Percentiles rank a stretch among this genome's conserved stretches.
These are phyloP conservation scores for Ampelocalamus luodianensis DNA, from an alignment of 176 grass and related monocot species.

Conservation along the genomic window DNA sequence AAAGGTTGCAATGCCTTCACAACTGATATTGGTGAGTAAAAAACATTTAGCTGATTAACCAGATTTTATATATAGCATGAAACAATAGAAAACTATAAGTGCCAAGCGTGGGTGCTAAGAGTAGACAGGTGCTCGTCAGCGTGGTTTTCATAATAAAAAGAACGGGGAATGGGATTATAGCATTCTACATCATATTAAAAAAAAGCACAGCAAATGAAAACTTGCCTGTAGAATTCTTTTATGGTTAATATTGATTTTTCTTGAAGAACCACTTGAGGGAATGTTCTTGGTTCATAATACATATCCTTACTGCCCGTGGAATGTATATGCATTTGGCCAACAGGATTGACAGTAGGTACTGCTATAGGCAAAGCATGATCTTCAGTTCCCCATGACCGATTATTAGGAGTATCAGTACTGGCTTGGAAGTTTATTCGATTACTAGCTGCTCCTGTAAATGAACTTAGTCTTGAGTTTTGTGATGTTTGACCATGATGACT, in stretches of 20 bases:
- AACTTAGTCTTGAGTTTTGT: conserved; percentile 30
- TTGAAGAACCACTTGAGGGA: conserved; percentile 65
- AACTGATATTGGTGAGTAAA: neutral
- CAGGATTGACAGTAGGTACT: conserved; percentile 13
- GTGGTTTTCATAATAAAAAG: conserved; percentile 23
- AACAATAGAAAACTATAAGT: neutral
- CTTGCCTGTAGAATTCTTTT: conserved; percentile 82
- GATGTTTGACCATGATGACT: conserved; percentile 45
- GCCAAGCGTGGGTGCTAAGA: neutral
- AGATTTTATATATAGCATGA: neutral
- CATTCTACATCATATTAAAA: conserved; percentile 29
- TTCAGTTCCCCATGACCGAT: conserved; percentile 33
- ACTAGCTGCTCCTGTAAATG: conserved; percentile 15
- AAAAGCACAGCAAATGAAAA: conserved; percentile 4
- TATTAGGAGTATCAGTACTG: conserved; percentile 16
- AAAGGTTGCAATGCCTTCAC: neutral
- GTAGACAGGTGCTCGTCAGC: neutral
- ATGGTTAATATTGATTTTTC: conserved; percentile 88
- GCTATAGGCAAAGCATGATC: conserved; percentile 22
- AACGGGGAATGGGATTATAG: neutral
- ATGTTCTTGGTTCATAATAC: conserved; percentile 24
- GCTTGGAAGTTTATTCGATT: conserved; percentile 26
- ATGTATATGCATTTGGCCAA: conserved; percentile 33
- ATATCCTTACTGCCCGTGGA: conserved; percentile 32
- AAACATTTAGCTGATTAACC: neutral